Conservation (phyloP, 139 green algal species). For the Zygnema circumcarinatum region DNA sequence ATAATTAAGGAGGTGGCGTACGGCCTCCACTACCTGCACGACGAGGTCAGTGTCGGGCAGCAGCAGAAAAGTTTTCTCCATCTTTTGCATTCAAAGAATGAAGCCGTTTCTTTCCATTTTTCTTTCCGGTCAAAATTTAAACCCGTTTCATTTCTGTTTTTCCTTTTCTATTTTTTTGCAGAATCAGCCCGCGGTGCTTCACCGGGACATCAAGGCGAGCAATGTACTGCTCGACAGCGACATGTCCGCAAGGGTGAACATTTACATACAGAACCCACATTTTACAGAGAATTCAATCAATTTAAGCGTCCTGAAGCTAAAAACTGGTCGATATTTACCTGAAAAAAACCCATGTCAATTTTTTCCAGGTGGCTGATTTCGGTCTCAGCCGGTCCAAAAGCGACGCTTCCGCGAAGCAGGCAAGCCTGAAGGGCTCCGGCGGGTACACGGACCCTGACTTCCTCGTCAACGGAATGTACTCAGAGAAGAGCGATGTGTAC, state of each 20-base stretch:
- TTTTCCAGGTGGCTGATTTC: constrained; percentile 98
- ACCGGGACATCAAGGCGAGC: constrained; percentile 84
- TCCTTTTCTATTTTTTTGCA: constrained; percentile 4
- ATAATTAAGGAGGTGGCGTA: constrained; percentile 4
- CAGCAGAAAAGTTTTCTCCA: constrained; percentile 8
- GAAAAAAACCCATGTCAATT: too few relatives aligned
- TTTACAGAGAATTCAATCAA: too few relatives aligned
- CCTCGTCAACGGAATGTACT: constrained; percentile 93
- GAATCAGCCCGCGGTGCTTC: constrained; percentile 72
- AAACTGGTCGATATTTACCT: too few relatives aligned
- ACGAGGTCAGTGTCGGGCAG: constrained; percentile 20
- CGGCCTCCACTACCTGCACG: constrained; percentile 47
- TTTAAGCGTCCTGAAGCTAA: too few relatives aligned
- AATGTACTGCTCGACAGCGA: constrained; percentile 95
- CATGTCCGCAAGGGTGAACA: constrained; percentile 13
- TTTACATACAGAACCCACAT: too few relatives aligned
- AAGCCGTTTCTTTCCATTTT: background rate
- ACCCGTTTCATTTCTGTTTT: constrained; percentile 1
- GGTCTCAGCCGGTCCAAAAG: constrained; percentile 83
- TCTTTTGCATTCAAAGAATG: background rate
- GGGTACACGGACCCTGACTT: constrained; percentile 98
- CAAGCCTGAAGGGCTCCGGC: constrained; percentile 92
- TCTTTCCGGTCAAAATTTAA: too few relatives aligned
- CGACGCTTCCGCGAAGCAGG: constrained; percentile 79
- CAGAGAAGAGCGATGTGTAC: constrained; percentile 85